Evolutionary conservation across 108 stramenopile species (phyloP).

Genomic region (Seminavis robusta): DNA sequence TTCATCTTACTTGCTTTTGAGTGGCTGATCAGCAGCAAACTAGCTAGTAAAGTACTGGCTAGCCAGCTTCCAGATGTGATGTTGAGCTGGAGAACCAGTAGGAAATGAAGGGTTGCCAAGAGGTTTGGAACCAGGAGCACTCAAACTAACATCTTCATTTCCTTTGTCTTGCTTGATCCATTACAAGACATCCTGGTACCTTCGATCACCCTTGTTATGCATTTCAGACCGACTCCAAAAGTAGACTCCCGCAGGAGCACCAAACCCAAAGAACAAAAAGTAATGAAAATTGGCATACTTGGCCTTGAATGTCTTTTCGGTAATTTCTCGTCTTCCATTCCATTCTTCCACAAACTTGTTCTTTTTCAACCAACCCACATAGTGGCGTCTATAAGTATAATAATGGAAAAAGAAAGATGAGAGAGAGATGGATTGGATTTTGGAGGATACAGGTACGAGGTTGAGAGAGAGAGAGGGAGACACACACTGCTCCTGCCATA

Average conservation of each 20-base stretch:
- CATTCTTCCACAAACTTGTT: constrained; percentile 86
- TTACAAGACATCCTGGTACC: constrained; percentile 64
- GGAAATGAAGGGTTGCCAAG: too few species aligned
- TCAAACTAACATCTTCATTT: too few species aligned
- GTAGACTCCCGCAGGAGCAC: constrained; percentile 61
- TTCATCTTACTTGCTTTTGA: too few species aligned
- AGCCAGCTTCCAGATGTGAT: too few species aligned
- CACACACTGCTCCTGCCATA: too few species aligned
- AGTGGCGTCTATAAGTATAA: constrained; percentile 41
- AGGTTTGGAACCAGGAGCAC: too few species aligned
- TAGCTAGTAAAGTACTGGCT: too few species aligned
- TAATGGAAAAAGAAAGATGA: too few species aligned
- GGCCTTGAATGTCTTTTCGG: constrained; percentile 57
- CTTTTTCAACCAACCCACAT: constrained; percentile 82
- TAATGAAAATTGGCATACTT: constrained; percentile 22
- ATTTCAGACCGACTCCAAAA: constrained; percentile 55
- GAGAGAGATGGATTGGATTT: too few species aligned
- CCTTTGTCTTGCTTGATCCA: too few species aligned
- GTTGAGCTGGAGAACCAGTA: too few species aligned
- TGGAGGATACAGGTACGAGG: not conserved
- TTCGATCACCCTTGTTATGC: constrained; percentile 59
- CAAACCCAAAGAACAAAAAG: constrained; percentile 36
- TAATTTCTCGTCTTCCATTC: constrained; percentile 85
- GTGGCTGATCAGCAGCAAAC: too few species aligned
- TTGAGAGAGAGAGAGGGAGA: not conserved